phyloP scores from a whole-genome alignment of 106 monocot species.

The Dactylorhiza incarnata region DNA sequence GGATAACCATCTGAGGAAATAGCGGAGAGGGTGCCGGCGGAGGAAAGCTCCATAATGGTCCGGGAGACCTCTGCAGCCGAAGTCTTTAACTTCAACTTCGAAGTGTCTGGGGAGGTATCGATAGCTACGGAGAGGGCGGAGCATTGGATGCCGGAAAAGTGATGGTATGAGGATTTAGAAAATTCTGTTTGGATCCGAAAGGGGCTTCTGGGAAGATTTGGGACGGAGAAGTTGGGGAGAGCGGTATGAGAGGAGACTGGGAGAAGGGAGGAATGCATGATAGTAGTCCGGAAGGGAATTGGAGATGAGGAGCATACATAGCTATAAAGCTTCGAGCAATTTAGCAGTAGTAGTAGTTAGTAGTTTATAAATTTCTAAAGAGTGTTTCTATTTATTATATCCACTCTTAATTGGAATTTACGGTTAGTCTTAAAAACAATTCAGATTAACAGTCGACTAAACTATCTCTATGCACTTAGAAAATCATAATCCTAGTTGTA shows the following conservation, averaged over 20 bases:
- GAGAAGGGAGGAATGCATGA: background rate
- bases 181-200: too few species aligned
- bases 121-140: constrained; percentile 19
- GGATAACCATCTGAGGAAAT: constrained; percentile 53
- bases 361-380: too few species aligned
- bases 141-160: constrained; percentile 10
- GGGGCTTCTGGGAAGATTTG: background rate
- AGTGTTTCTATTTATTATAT: too few species aligned
- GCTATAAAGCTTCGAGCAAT: too few species aligned
- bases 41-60: constrained; percentile 77
- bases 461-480: too few species aligned
- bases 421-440: too few species aligned
- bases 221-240: background rate
- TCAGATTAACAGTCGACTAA: too few species aligned
- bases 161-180: background rate
- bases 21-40: constrained; percentile 69
- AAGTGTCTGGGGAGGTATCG: constrained; percentile 7
- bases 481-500: too few species aligned
- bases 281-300: too few species aligned
- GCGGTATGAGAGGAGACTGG: background rate
- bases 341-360: too few species aligned
- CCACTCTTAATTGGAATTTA: too few species aligned
- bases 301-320: too few species aligned
- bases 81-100: constrained; percentile 15
- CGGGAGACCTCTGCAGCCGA: constrained; percentile 80